phyloP scores from a whole-genome alignment of 345 rosid genomes.

The Jatropha curcas region DNA sequence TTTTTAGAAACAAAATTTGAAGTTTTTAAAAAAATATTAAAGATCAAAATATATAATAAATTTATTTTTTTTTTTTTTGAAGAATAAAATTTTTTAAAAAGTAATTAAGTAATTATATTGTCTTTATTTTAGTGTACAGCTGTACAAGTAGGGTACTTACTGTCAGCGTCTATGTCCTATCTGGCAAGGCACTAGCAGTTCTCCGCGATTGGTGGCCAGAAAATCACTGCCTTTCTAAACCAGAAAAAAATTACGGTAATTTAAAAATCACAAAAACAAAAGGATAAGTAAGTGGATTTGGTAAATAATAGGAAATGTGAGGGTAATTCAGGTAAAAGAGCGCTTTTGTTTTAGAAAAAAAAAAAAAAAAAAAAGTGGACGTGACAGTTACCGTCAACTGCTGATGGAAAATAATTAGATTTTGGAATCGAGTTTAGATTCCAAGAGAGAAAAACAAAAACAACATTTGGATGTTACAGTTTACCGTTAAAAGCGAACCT shows the following conservation, averaged over 20 bases:
- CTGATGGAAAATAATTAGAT: not conserved
- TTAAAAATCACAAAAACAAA: not conserved
- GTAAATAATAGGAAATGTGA: not conserved
- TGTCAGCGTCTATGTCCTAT: not conserved
- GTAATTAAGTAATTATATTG: too few relatives aligned
- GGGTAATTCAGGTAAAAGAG: not conserved
- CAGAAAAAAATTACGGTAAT: not conserved
- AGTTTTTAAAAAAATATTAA: too few relatives aligned
- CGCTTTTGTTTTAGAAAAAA: too few relatives aligned
- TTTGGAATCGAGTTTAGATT: not conserved
- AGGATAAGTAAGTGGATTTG: not conserved
- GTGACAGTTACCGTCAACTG: not conserved
- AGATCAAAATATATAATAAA: too few relatives aligned
- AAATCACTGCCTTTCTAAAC: not conserved
- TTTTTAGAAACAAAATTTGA: too few relatives aligned
- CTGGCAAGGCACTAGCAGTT: not conserved
- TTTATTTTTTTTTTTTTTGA: too few relatives aligned
- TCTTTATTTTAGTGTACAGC: too few relatives aligned
- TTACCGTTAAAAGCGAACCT: not conserved
- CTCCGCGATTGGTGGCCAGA: constrained; percentile 24
- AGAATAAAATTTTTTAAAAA: too few relatives aligned
- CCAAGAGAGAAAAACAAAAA: not conserved
- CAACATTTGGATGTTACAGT: not conserved
- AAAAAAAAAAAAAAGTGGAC: not conserved
- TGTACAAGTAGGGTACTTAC: constrained; percentile 6